Conservation (phyloP, 139 green algal genomes). For the Chlorella sp. region DNA sequence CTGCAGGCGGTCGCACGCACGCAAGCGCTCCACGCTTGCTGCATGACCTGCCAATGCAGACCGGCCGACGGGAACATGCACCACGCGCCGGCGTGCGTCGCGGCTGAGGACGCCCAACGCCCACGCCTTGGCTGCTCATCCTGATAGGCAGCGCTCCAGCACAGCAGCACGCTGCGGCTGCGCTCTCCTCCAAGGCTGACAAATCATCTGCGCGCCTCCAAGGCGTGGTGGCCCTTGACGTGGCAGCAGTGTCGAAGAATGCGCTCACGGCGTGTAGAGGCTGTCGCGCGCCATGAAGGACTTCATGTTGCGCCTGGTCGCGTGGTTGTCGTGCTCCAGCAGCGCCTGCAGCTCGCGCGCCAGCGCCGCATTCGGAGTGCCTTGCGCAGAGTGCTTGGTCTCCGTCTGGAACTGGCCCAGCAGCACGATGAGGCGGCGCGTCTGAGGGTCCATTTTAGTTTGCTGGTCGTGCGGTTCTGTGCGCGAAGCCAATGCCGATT, state of each 20-base stretch:
- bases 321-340: slow-evolving; percentile 77
- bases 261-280: slow-evolving; percentile 59
- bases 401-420: slow-evolving; percentile 1
- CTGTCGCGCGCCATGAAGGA: slow-evolving; percentile 63
- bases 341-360: background rate
- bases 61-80: background rate
- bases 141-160: no score
- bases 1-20: slow-evolving; percentile 9
- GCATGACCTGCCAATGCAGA: background rate
- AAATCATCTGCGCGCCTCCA: background rate
- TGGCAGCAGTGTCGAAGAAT: background rate
- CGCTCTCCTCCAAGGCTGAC: no score
- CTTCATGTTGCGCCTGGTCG: slow-evolving; percentile 61
- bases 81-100: no score
- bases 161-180: background rate
- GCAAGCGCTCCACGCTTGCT: background rate
- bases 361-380: background rate
- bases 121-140: no score
- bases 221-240: background rate
- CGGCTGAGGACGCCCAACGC: no score
- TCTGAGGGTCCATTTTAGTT: slow-evolving; percentile 3
- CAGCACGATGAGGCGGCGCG: background rate
- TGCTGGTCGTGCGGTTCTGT: no score
- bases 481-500: no score
- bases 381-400: background rate